Evolutionary conservation across 179 eudicot genomes (phyloP), one percentile per base, ranked within the genome.

Genomic region (Camellia oleifera): DNA sequence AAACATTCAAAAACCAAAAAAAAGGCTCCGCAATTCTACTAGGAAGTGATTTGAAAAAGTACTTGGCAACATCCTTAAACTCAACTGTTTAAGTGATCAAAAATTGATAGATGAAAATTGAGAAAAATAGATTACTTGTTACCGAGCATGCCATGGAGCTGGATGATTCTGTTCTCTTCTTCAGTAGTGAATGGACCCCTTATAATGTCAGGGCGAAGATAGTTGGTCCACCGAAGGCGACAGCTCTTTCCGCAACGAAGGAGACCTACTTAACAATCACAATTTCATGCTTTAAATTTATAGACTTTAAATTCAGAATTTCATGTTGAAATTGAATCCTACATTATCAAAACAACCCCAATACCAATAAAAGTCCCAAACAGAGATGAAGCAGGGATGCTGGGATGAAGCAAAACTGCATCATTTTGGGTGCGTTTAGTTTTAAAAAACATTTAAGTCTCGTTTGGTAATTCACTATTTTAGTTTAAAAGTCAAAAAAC

Each of bases 241-340:
- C 91, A 86, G 75, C 91, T 88, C 84, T 88, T 88, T 23, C 91
- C 96, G 81, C 92, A 89, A 66, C 93, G 89, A 46, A 72, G 83
- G 20, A 92, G 90, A 62, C 96, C 96, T 92, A 77, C 5, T 46
- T 4, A 32, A 23, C 6, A 78, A 32, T 20, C 0, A 57, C 4
- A 40, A 6, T 50, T 54, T 17, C 14, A 58, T 12, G 62, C 12
- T 53, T 18, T 0, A 18, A 26, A 26, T 52, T 72, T 23, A 18
- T 18, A 18, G 52, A 48, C 12, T 53, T 18, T 0, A 18, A 26
- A 26, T 52, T 72, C 5, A 71, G 40, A 48, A 71, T 12, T 8
- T 14, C 14, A 46, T 15, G 44, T 26, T 26, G 32, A 26, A 26
- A 26, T 52, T 48, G 17, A n/a, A 58, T 69, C 58, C 60, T 68